phyloP scores from a whole-genome alignment of 176 grass and related monocot genomes.

The Areca catechu region DNA sequence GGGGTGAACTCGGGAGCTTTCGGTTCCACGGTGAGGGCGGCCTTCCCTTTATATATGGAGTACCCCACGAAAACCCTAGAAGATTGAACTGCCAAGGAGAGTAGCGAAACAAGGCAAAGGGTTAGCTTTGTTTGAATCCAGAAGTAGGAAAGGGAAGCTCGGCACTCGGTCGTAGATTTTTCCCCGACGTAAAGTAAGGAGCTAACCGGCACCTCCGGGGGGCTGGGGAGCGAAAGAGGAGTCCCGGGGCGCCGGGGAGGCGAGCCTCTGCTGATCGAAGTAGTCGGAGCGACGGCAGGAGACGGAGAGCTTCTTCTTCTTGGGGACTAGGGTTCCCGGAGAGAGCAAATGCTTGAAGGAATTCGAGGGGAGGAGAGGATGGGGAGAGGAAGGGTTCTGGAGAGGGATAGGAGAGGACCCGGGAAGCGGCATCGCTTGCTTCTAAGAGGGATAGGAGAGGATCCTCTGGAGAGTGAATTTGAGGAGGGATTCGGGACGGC shows the following conservation, averaged over 20 bases:
- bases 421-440: too few relatives aligned
- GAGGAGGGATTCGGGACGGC: too few relatives aligned
- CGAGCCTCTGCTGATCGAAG: conserved; percentile 8
- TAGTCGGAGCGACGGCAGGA: conserved; percentile 16
- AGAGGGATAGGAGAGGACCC: conserved; percentile 4
- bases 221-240: not conserved
- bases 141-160: too few relatives aligned
- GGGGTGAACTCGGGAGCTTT: conserved; percentile 32
- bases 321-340: conserved; percentile 8
- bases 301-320: conserved; percentile 6
- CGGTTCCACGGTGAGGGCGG: conserved; percentile 22
- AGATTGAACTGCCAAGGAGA: conserved; percentile 15
- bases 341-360: not conserved
- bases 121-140: not conserved
- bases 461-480: too few relatives aligned
- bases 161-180: too few relatives aligned
- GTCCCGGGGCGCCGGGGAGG: not conserved
- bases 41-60: conserved; percentile 49
- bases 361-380: not conserved
- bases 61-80: conserved; percentile 35
- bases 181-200: not conserved
- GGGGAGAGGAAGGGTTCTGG: not conserved
- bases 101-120: not conserved
- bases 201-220: not conserved
- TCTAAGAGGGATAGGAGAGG: conserved; percentile 8